phyloP scores from a whole-genome alignment of 179 eudicot genomes.

The Kewa caespitosa region DNA sequence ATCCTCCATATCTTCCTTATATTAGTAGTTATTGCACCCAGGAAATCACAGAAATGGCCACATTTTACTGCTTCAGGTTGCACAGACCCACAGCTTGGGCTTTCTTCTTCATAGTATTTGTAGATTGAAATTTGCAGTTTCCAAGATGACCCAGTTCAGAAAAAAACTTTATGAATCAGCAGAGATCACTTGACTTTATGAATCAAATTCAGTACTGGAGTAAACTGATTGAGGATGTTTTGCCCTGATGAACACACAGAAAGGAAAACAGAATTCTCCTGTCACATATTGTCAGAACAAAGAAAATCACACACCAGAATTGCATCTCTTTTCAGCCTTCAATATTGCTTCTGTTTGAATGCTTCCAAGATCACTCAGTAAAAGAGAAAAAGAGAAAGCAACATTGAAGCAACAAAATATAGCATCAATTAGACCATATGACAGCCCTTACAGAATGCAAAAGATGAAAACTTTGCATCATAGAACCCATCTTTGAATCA shows the following conservation, averaged over 20 bases:
- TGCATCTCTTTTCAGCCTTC: no score
- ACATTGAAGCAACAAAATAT: neutral
- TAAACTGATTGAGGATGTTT: neutral
- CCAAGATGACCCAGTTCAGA: constrained; percentile 8
- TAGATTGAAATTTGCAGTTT: neutral
- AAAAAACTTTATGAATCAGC: neutral
- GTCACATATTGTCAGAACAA: constrained; percentile 20
- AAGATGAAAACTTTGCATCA: neutral
- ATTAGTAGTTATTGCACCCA: neutral
- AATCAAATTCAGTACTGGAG: constrained; percentile 1
- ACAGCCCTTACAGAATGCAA: neutral
- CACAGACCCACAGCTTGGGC: neutral
- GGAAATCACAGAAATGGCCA: no score
- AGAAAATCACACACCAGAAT: neutral
- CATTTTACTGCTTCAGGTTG: neutral
- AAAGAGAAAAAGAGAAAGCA: neutral
- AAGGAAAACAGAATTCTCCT: constrained; percentile 15
- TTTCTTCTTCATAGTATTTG: neutral
- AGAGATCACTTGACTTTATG: neutral
- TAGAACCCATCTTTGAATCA: neutral
- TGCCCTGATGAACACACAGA: constrained; percentile 6
- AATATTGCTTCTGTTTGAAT: neutral
- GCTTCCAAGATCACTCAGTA: neutral
- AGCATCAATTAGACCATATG: neutral
- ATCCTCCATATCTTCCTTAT: constrained; percentile 24